These are phyloP conservation scores for Mucor indicus DNA, from an alignment of 371 early-diverging fungal genomes.

Conservation along the genomic window DNA sequence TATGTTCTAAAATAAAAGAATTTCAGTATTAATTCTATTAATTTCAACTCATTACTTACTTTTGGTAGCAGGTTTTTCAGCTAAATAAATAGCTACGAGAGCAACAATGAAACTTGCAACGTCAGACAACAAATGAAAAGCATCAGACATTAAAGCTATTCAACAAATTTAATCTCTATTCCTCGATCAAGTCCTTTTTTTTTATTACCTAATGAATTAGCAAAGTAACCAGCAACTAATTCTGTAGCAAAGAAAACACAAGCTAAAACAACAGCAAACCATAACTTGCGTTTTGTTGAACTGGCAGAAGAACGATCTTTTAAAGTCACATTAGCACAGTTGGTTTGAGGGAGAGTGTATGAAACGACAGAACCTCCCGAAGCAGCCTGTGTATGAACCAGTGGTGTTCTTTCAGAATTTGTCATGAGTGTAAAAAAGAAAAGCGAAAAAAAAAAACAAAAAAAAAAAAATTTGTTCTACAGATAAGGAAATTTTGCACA, in stretches of 20 bases:
- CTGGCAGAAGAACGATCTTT: conserved; percentile 8
- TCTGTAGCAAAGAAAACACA: conserved; percentile 67
- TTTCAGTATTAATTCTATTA: neutral
- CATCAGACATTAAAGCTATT: conserved; percentile 69
- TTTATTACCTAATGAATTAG: conserved; percentile 50
- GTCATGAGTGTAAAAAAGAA: neutral
- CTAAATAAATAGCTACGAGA: conserved; percentile 66
- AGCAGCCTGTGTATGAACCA: too few relatives aligned
- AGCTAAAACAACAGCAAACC: conserved; percentile 55
- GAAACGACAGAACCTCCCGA: conserved; percentile 7
- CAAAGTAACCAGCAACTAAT: conserved; percentile 63
- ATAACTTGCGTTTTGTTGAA: conserved; percentile 43
- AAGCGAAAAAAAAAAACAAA: neutral
- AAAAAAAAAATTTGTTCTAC: neutral
- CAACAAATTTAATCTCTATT: neutral
- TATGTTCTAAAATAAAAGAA: conserved; percentile 38
- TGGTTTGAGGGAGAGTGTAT: conserved; percentile 13
- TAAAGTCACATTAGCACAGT: conserved; percentile 25
- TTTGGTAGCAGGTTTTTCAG: conserved; percentile 67
- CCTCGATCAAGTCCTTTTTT: neutral
- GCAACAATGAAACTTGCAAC: conserved; percentile 74
- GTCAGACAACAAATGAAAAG: conserved; percentile 73
- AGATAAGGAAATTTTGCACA: neutral
- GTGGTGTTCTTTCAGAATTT: too few relatives aligned
- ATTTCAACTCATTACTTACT: conserved; percentile 32